These are phyloP conservation scores for Yamadazyma conglobata DNA, from an alignment of 1,139 yeast genomes.

Conservation along the genomic window DNA sequence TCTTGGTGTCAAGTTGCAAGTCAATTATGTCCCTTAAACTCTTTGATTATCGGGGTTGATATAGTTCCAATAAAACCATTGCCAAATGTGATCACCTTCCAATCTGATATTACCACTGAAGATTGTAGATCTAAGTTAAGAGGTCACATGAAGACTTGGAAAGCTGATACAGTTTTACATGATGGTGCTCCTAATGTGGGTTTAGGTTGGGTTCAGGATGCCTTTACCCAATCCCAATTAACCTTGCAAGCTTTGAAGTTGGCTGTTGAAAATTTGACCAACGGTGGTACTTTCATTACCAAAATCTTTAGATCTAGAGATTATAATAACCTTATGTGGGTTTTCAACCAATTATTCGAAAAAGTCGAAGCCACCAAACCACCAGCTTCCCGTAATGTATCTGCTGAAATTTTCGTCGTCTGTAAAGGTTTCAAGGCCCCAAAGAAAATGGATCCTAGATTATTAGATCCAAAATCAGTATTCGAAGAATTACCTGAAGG, in stretches of 20 bases:
- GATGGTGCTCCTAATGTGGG: slow-evolving; percentile 99
- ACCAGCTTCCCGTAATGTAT: slow-evolving; percentile 96
- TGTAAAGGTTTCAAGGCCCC: slow-evolving; percentile 97
- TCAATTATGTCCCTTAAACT: slow-evolving; percentile 85
- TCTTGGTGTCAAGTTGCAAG: slow-evolving; percentile 99
- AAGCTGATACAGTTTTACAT: slow-evolving; percentile 95
- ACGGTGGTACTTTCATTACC: slow-evolving; percentile 96
- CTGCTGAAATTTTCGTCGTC: slow-evolving; percentile 97
- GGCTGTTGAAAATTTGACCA: slow-evolving; percentile 89
- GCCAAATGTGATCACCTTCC: slow-evolving; percentile 92
- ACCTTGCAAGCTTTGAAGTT: slow-evolving; percentile 88
- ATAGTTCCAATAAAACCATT: slow-evolving; percentile 93
- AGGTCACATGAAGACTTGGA: slow-evolving; percentile 98
- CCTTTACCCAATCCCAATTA: slow-evolving; percentile 94
- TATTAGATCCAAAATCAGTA: slow-evolving; percentile 88
- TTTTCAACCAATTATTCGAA: slow-evolving; percentile 89
- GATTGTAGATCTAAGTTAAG: slow-evolving; percentile 92
- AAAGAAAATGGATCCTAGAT: slow-evolving; percentile 86
- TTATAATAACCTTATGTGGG: slow-evolving; percentile 96
- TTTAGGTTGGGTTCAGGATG: slow-evolving; percentile 99
- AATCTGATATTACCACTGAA: slow-evolving; percentile 95
- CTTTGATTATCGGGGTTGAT: slow-evolving; percentile 95
- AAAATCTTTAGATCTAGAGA: slow-evolving; percentile 97
- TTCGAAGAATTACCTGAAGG: slow-evolving; percentile 86
- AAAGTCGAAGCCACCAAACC: slow-evolving; percentile 98